A percentile compares a stretch with the other conserved stretches of the same genome.
Conservation (phyloP, 768 basidiomycete species). For the Cystofilobasidium ferigula region DNA sequence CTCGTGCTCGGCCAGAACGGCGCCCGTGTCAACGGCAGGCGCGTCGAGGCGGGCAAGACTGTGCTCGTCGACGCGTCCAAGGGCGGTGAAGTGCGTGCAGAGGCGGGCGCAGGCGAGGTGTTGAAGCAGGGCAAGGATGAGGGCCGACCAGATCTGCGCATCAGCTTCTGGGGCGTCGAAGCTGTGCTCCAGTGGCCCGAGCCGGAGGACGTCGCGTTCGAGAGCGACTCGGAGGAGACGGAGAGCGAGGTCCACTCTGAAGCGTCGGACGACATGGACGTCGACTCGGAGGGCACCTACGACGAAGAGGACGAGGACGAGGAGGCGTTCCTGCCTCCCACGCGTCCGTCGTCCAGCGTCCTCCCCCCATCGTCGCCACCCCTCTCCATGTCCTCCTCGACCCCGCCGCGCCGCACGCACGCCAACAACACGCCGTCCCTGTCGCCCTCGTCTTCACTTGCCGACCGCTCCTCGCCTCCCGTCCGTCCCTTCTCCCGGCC, state of each 20-base stretch:
- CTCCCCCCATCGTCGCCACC: slow-evolving; percentile 4
- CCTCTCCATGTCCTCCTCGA: background rate
- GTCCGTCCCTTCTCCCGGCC: background rate
- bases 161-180: slow-evolving; percentile 20
- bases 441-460: background rate
- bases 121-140: slow-evolving; percentile 3
- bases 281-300: too few relatives aligned
- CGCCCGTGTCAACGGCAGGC: slow-evolving; percentile 16
- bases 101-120: background rate
- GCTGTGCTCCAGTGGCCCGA: slow-evolving; percentile 11
- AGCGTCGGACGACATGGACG: background rate
- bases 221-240: background rate
- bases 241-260: background rate
- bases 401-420: background rate
- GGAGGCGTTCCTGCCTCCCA: slow-evolving; percentile 7
- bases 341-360: background rate
- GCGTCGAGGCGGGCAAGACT: background rate
- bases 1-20: slow-evolving; percentile 23
- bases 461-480: background rate
- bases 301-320: background rate
- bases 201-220: background rate
- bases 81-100: slow-evolving; percentile 1
- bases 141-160: background rate
- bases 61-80: slow-evolving; percentile 5
- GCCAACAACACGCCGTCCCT: background rate